phyloP scores from a whole-genome alignment of 1,284 basidiomycete genomes.

The Sporisorium iseilematis-ciliati region DNA sequence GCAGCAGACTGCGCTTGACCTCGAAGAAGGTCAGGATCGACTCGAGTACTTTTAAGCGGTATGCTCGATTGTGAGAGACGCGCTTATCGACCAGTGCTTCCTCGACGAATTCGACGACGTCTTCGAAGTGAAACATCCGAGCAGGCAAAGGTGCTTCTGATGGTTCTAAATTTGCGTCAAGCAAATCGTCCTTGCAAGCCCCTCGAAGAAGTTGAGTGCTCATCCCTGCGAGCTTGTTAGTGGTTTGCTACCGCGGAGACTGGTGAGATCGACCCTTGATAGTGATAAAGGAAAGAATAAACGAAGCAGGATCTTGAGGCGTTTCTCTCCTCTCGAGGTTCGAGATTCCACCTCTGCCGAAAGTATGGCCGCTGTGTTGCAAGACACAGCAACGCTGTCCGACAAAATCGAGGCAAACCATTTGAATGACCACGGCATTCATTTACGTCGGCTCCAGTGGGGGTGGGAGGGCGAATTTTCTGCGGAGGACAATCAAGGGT shows the following conservation, averaged over 20 bases:
- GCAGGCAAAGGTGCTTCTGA: neutral
- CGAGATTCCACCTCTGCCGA: slow-evolving; percentile 4
- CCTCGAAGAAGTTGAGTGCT: slow-evolving; percentile 16
- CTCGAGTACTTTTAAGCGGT: slow-evolving; percentile 23
- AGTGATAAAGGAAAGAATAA: neutral
- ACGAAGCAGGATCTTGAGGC: neutral
- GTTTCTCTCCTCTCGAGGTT: neutral
- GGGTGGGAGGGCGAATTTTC: neutral
- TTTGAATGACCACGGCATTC: too few species aligned
- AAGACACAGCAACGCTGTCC: too few species aligned
- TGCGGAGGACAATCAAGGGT: neutral
- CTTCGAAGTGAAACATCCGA: slow-evolving; percentile 8
- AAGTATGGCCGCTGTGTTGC: too few species aligned
- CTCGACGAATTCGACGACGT: slow-evolving; percentile 10
- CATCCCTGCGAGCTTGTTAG: slow-evolving; percentile 7
- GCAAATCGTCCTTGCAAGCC: slow-evolving; percentile 11
- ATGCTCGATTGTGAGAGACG: slow-evolving; percentile 19
- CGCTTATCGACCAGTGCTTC: slow-evolving; percentile 17
- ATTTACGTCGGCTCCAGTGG: neutral
- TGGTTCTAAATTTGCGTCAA: neutral
- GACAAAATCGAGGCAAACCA: too few species aligned
- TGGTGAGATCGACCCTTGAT: too few species aligned
- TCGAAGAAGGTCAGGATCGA: slow-evolving; percentile 20
- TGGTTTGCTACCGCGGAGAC: too few species aligned
- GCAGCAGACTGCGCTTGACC: slow-evolving; percentile 5